Evolutionary conservation across 106 monocot species (phyloP).

Genomic region (Gastrodia elata): DNA sequence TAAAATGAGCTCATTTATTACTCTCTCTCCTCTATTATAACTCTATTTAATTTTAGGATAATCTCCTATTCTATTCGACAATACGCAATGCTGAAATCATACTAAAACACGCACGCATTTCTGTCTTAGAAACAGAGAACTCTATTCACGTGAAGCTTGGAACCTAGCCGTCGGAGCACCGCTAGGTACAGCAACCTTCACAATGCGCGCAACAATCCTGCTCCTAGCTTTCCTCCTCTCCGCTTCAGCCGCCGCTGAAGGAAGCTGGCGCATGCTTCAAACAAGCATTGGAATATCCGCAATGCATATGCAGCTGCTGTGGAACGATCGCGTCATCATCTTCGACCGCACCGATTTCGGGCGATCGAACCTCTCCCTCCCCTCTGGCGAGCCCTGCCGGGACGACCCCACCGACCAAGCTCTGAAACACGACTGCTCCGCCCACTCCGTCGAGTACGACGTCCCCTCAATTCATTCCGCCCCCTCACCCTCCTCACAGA

Average conservation of each 20-base stretch:
- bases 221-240: not conserved
- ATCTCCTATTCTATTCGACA: no score
- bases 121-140: not conserved
- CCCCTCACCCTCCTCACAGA: constrained; percentile 23
- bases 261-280: constrained; percentile 16
- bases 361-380: constrained; percentile 23
- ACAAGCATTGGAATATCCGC: constrained; percentile 21
- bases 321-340: constrained; percentile 22
- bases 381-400: constrained; percentile 17
- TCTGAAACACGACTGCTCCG: constrained; percentile 18
- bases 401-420: constrained; percentile 13
- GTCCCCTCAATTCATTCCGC: constrained; percentile 12
- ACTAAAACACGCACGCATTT: not conserved
- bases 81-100: no score
- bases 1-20: no score
- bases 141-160: not conserved
- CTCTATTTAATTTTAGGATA: no score
- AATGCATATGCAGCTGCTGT: constrained; percentile 38
- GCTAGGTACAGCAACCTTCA: not conserved
- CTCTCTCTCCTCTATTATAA: no score
- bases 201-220: not conserved
- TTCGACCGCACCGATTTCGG: constrained; percentile 37
- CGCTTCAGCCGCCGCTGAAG: not conserved
- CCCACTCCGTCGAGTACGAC: constrained; percentile 24
- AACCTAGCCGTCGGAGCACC: not conserved